Evolutionary conservation across 2,329 filamentous ascomycete genomes (phyloP).

Genomic region (Hymenoscyphus fraxineus): DNA sequence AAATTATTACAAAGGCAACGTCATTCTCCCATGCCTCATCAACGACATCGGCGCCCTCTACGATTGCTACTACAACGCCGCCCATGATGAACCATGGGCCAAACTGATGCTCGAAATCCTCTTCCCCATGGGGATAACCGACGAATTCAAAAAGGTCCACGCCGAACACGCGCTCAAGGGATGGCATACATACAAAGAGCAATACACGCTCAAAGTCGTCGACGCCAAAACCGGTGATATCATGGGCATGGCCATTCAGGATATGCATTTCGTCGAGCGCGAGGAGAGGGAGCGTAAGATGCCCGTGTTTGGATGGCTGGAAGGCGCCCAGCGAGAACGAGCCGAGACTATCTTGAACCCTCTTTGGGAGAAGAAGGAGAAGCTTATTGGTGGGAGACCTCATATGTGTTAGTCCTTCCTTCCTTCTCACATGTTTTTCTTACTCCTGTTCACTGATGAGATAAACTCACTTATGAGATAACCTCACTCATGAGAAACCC

Average conservation of each 20-base stretch:
- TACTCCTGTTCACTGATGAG: neutral
- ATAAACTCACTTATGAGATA: neutral
- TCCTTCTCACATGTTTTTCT: neutral
- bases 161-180: neutral
- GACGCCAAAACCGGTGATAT: conserved; percentile 3
- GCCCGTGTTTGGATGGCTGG: conserved; percentile 1
- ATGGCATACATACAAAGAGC: neutral
- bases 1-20: neutral
- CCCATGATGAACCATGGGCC: neutral
- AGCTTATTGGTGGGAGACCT: neutral
- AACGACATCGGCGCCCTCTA: conserved; percentile 2
- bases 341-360: conserved; percentile 6
- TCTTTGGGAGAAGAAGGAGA: conserved; percentile 1
- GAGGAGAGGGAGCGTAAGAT: conserved; percentile 1
- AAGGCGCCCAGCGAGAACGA: neutral
- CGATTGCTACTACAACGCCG: conserved; percentile 2
- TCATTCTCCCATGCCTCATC: neutral
- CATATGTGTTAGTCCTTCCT: conserved; percentile 4
- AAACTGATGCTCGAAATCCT: conserved; percentile 7
- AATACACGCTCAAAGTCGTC: conserved; percentile 4
- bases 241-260: conserved; percentile 3
- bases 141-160: conserved; percentile 3
- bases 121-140: conserved; percentile 3
- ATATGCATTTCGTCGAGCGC: neutral
- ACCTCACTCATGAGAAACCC: too few species aligned